A percentile compares a stretch with the other conserved stretches of the same genome.
phyloP scores from a whole-genome alignment of 805 yeast genomes.

The Wickerhamiella kurtzmanii region DNA sequence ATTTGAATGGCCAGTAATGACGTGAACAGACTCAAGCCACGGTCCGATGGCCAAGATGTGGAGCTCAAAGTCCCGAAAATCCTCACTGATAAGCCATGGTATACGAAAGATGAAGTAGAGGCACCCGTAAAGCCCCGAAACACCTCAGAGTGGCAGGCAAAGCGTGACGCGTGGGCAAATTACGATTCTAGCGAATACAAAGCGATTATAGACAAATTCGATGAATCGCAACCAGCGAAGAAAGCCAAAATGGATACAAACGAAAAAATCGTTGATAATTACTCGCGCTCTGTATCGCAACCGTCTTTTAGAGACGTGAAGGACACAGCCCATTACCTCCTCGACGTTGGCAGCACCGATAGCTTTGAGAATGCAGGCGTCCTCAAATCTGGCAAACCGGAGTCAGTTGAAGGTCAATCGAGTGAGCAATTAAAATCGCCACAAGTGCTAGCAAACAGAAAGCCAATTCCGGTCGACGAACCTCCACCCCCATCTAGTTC shows the following conservation, averaged over 20 bases:
- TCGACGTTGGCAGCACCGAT: not conserved
- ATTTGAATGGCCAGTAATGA: not conserved
- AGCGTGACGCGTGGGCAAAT: constrained; percentile 1
- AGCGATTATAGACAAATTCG: not conserved
- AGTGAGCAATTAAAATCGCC: too few relatives aligned
- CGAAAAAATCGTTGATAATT: not conserved
- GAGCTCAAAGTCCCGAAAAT: not conserved
- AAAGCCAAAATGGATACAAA: not conserved
- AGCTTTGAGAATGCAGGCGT: not conserved
- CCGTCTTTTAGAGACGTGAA: not conserved
- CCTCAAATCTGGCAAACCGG: not conserved
- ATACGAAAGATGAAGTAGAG: not conserved
- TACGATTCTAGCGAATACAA: not conserved
- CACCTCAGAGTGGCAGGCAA: constrained; percentile 1
- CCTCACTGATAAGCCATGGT: constrained; percentile 1
- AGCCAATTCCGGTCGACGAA: not conserved
- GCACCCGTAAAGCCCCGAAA: not conserved
- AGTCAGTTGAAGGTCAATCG: not conserved
- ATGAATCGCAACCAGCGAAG: not conserved
- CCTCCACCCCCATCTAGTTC: not conserved
- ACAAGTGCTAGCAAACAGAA: too few relatives aligned
- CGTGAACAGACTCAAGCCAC: not conserved
- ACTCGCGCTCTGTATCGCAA: not conserved
- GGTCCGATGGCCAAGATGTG: not conserved
- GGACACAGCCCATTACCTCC: constrained; percentile 1